Percentiles rank a stretch among this genome's conserved stretches.
Evolutionary conservation across 2,329 filamentous ascomycete species (phyloP).

Genomic region (Raffaelea albimanens): DNA sequence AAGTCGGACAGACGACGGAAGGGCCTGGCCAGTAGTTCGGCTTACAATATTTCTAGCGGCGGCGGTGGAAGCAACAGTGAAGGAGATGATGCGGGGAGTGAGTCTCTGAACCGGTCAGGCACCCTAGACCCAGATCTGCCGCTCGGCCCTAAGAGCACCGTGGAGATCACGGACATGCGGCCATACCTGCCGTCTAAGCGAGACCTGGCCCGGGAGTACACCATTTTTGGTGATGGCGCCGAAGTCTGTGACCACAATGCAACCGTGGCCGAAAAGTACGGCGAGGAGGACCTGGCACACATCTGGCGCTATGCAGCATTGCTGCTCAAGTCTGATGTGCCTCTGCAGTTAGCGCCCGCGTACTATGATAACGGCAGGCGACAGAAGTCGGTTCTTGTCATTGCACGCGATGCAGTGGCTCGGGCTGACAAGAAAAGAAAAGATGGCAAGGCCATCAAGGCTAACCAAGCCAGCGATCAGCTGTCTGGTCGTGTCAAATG

Average conservation of each 20-base stretch:
- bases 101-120: constrained; percentile 4
- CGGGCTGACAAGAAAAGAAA: constrained; percentile 21
- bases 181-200: constrained; percentile 69
- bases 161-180: constrained; percentile 64
- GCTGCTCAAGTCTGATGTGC: constrained; percentile 67
- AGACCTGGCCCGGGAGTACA: constrained; percentile 68
- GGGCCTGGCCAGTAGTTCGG: neutral
- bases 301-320: constrained; percentile 78
- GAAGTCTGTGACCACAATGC: constrained; percentile 81
- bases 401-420: constrained; percentile 54
- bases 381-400: constrained; percentile 54
- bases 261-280: constrained; percentile 60
- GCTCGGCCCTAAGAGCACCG: constrained; percentile 50
- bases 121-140: constrained; percentile 9
- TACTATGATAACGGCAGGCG: constrained; percentile 22
- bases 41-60: no score
- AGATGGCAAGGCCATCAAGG: neutral
- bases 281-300: constrained; percentile 61
- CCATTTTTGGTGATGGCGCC: constrained; percentile 73
- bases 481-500: constrained; percentile 56
- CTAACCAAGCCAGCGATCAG: neutral
- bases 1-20: constrained; percentile 13
- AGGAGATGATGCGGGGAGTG: constrained; percentile 1
- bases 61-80: neutral
- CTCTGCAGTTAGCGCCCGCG: constrained; percentile 52